Base-by-base conservation (phyloP, 306 rosid genomes). In the Amphicarpaea edgeworthii region DNA sequence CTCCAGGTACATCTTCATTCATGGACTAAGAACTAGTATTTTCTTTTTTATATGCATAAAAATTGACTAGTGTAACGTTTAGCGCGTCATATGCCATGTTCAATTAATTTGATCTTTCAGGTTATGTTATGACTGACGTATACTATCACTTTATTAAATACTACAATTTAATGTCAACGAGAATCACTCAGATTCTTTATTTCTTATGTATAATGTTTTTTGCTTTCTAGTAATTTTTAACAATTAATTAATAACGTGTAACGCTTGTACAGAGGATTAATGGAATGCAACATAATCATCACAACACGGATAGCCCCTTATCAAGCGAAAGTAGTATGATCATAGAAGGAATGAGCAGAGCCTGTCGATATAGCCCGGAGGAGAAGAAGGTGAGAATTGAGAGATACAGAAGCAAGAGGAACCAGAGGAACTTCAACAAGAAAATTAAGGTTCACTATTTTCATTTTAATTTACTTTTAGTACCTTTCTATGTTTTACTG, bases 381-480 rank as follows among this genome's bases (percentile, higher is more conserved):
- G 99, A 96, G 84, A 96, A 90, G 89, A 96, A 85, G 20, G 83
- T 85, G 20, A 86, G 93, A 75, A 93, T 96, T 45, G 97, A 96
- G 73, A 92, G 96, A 84, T 96, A 96, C 23, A 86, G 82, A 86
- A 87, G 23, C 83, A 96, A 92, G 83, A 91, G 96, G 68, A 88
- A 82, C 68, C 92, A 82, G 72, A 88, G 99, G 80, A 96, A 96
- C 83, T 96, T 96, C 87, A 87, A 82, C 90, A 96, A 93, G 86
- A 96, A 90, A 80, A 92, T 96, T 41, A 93, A 96, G 99, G 99
- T 89, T 30, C 37, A 30, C 37, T 60, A 6, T 23, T 42, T 12
- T 0, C 40, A n/a, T n/a, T n/a, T n/a, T n/a, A n/a, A 43, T 30
- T 63, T 61, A 41, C 42, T 69, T 61, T 30, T 17, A 20, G 10